Evolutionary conservation across 2,329 filamentous ascomycete species (phyloP).

Genomic region (Polytolypa hystricis): DNA sequence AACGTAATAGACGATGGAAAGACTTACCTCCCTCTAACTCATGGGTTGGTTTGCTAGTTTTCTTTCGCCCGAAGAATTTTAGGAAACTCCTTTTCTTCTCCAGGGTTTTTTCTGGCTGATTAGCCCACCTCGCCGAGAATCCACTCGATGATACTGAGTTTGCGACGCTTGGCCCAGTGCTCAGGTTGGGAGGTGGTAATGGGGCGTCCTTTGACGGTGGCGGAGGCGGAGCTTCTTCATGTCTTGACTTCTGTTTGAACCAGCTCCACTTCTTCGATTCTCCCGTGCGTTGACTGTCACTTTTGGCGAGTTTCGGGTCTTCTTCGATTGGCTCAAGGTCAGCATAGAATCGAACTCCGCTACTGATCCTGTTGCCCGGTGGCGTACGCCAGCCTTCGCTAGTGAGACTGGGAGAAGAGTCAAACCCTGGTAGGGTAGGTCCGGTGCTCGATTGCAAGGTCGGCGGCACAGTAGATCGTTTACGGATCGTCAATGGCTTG

Average conservation of each 20-base stretch:
- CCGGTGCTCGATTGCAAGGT: no score
- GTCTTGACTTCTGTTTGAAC: constrained; percentile 28
- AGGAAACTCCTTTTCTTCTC: constrained; percentile 31
- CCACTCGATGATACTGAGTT: neutral
- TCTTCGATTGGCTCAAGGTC: constrained; percentile 36
- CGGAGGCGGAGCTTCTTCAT: constrained; percentile 16
- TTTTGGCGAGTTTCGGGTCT: constrained; percentile 24
- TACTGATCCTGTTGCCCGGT: constrained; percentile 4
- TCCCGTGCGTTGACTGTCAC: constrained; percentile 12
- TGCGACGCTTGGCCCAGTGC: neutral
- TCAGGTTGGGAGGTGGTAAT: constrained; percentile 12
- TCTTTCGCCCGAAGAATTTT: constrained; percentile 43
- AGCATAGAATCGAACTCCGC: constrained; percentile 14
- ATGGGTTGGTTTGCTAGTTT: constrained; percentile 24
- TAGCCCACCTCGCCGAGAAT: neutral
- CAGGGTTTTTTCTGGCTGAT: constrained; percentile 3
- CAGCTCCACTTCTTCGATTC: constrained; percentile 37
- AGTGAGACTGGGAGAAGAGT: no score
- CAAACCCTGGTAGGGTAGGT: no score
- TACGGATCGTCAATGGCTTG: constrained; percentile 46
- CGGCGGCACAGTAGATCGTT: constrained; percentile 23
- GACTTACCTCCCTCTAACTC: constrained; percentile 29
- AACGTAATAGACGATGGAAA: no score
- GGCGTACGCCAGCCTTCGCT: no score
- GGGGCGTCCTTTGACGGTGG: constrained; percentile 16